Conservation (phyloP, 768 basidiomycete species). For the Ramaria sp. region DNA sequence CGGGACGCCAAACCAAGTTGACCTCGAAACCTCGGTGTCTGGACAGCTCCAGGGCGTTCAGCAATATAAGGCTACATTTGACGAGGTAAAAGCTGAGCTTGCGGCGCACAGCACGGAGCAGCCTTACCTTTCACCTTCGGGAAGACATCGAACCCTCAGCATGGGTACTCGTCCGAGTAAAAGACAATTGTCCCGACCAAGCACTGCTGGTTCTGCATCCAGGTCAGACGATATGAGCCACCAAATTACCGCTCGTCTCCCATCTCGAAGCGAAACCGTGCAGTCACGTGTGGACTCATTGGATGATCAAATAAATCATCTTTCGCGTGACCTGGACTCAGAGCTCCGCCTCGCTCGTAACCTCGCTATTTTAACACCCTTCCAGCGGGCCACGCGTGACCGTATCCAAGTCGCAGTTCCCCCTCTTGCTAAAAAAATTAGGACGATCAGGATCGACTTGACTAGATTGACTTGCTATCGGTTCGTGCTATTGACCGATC, state of each 20-base stretch:
- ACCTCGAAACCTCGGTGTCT: slow-evolving; percentile 6
- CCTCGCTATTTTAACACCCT: slow-evolving; percentile 77
- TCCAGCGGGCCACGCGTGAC: slow-evolving; percentile 75
- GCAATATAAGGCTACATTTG: slow-evolving; percentile 74
- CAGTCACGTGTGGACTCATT: slow-evolving; percentile 54
- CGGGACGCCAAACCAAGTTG: neutral
- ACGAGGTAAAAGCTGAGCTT: slow-evolving; percentile 77
- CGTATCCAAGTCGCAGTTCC: slow-evolving; percentile 54
- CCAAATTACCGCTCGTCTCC: slow-evolving; percentile 15
- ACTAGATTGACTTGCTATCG: slow-evolving; percentile 67
- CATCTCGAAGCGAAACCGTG: slow-evolving; percentile 47
- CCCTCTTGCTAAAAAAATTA: slow-evolving; percentile 51
- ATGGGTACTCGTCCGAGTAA: slow-evolving; percentile 13
- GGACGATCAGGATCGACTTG: slow-evolving; percentile 58
- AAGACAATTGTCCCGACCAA: slow-evolving; percentile 14
- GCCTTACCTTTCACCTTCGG: neutral
- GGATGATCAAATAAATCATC: slow-evolving; percentile 41
- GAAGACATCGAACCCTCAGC: slow-evolving; percentile 11
- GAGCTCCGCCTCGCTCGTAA: slow-evolving; percentile 71
- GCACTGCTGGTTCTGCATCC: slow-evolving; percentile 4
- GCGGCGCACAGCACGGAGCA: slow-evolving; percentile 31
- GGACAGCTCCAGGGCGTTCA: slow-evolving; percentile 24
- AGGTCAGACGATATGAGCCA: neutral
- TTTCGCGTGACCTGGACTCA: slow-evolving; percentile 49
- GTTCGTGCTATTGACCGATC: slow-evolving; percentile 61